Evolutionary conservation across 352 stramenopile genomes (phyloP), one percentile per base, ranked within the genome.

Genomic region (Pythium plurisporium): DNA sequence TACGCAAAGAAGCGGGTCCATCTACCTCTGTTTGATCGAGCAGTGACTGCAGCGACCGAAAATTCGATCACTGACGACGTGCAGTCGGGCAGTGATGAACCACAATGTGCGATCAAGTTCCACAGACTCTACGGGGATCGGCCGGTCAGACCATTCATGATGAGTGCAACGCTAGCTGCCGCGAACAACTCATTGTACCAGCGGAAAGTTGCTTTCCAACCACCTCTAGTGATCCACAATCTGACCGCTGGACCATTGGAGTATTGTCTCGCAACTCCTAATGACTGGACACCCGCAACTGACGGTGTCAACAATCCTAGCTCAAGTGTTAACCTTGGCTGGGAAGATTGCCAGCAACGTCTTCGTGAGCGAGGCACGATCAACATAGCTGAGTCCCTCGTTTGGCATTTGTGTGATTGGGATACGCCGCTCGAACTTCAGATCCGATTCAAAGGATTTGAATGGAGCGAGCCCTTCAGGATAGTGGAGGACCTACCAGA

Each of bases 391-490:
- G 83, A 92, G 46, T 89, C 78, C 2, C 70, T 92, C 9, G 72
- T 90, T 37, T 95, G 84, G 82, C 86, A 95, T 71, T 65, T 93
- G 22, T 94, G 76, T 25, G 80, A 87, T 52, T 81, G 78, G 52
- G 74, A 91, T 41, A 89, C 83, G 2, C 83, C 82, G 25, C 67
- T 95, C 6, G 81, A 91, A 41, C 59, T 95, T 15, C 77, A 79
- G 30, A 67, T 95, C 42, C 76, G 86, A 29, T 89, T 92, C 58
- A 89, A 91, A 62, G 83, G 86, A 1, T 95, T 93, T 40, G 80
- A 91, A 20, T 95, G 86, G 86, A 95, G 86, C 48, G 82, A 93
- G 17, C 70, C 78, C 3, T 61, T 91, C 12, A 48, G 82, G 4
- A 62, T 92, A 9, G 61, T 72, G 5, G 70, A 73, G 44, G 67